Base-by-base conservation (phyloP, 257 asterid species). In the Solanum tarapatanum region DNA sequence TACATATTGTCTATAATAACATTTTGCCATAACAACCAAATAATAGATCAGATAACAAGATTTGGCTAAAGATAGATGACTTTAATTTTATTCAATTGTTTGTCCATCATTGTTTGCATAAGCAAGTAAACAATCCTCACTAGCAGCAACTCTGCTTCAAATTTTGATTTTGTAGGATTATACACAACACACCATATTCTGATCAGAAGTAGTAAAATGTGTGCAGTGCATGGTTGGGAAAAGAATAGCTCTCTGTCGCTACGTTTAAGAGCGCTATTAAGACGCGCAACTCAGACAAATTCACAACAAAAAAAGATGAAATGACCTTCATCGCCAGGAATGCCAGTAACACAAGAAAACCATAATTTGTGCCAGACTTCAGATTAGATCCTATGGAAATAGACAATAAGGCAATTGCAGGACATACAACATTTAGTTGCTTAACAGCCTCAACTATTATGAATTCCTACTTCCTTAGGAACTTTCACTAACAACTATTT, bases 31-130 rank as follows among this genome's bases (percentile, higher is more conserved):
- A 21, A 21, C 2, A 58, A 58, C 68, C 23, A 58, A 21, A 58
- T 0, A 58, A 21, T 0, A 21, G 66, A 58, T 58, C 60, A 58
- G 68, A 21, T 1, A 32, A 70, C 77, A 72, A 0, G 45, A 32
- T 72, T 72, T 33, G 24, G 2, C 16, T 17, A 72, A 33, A 33
- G 80, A 72, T 70, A 0, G 41, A 32, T 72, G 43, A n/a, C 45
- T 33, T 33, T 72, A 45, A 72, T 19, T 72, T 17, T 0, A 69
- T 69, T 68, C 23, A 68, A 26, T 26, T 68, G 36, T 12, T 68
- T 26, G 36, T 26, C 30, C 36, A 26, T 28, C 21, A 13, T 0
- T 6, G 10, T 13, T 12, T 28, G 33, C 75, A 69, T 28, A 28
- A 28, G 23, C 5, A 69, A 28, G 36, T 1, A 2, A 66, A 75